Percentiles rank a stretch among this genome's conserved stretches.
phyloP scores from a whole-genome alignment of 2,329 filamentous ascomycete species.

The Fusarium citri region DNA sequence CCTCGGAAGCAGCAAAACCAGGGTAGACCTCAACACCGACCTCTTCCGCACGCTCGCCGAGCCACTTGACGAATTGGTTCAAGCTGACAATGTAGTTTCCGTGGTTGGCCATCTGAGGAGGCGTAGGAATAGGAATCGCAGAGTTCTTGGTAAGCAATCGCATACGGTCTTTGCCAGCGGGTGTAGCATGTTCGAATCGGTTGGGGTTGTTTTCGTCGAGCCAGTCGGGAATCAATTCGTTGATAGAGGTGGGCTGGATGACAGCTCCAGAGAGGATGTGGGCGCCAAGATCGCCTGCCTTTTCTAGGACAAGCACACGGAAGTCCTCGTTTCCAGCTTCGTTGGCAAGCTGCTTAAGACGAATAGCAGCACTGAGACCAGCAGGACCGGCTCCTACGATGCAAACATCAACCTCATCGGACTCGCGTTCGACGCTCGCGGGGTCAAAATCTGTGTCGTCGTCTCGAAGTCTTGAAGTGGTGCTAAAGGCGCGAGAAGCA shows the following conservation, averaged over 20 bases:
- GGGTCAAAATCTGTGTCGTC: slow-evolving; percentile 73
- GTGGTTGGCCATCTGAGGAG: slow-evolving; percentile 97
- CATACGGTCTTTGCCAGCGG: slow-evolving; percentile 88
- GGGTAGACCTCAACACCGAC: slow-evolving; percentile 95
- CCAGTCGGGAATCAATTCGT: slow-evolving; percentile 95
- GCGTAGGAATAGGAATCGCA: slow-evolving; percentile 83
- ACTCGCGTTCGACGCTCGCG: slow-evolving; percentile 80
- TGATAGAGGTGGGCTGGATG: slow-evolving; percentile 86
- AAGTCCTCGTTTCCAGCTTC: slow-evolving; percentile 97
- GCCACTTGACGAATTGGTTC: slow-evolving; percentile 95
- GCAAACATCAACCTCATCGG: slow-evolving; percentile 94
- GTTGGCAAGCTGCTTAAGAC: slow-evolving; percentile 93
- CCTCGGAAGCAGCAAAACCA: slow-evolving; percentile 93
- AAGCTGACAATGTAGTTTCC: slow-evolving; percentile 98
- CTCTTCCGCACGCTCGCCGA: slow-evolving; percentile 96
- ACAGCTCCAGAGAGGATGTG: slow-evolving; percentile 98
- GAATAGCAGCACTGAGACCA: slow-evolving; percentile 91
- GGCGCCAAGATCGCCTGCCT: slow-evolving; percentile 92
- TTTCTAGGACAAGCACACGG: slow-evolving; percentile 90
- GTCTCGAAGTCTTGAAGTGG: slow-evolving; percentile 44
- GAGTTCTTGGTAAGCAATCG: slow-evolving; percentile 87
- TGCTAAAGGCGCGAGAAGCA: slow-evolving; percentile 53
- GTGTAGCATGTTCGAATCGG: slow-evolving; percentile 87
- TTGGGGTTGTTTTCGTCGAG: slow-evolving; percentile 87
- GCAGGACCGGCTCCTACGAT: slow-evolving; percentile 97